phyloP scores from a whole-genome alignment of 1,284 basidiomycete genomes.

The Paramarasmius palmivorus region DNA sequence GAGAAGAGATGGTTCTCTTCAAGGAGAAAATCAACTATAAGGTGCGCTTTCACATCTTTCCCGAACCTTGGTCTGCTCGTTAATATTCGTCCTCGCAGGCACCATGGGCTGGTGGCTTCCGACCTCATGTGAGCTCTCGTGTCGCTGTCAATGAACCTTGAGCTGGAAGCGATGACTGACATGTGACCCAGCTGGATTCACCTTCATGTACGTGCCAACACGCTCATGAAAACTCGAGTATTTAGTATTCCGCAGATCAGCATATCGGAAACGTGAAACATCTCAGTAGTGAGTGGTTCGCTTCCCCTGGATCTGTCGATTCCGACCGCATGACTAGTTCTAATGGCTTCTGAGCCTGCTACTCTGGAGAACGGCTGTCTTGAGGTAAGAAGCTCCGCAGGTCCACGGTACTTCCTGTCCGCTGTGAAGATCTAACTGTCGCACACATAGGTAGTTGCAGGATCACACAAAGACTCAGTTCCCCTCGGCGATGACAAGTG shows the following conservation, averaged over 20 bases:
- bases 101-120: slow-evolving; percentile 17
- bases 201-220: slow-evolving; percentile 18
- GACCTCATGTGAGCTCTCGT: slow-evolving; percentile 13
- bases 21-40: slow-evolving; percentile 24
- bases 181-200: slow-evolving; percentile 11
- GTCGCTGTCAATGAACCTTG: not conserved
- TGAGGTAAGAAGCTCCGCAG: slow-evolving; percentile 6
- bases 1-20: slow-evolving; percentile 21
- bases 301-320: not conserved
- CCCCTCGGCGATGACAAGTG: slow-evolving; percentile 17
- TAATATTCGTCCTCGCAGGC: slow-evolving; percentile 4
- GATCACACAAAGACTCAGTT: slow-evolving; percentile 15
- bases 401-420: not conserved
- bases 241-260: slow-evolving; percentile 5
- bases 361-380: slow-evolving; percentile 19
- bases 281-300: slow-evolving; percentile 1
- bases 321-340: slow-evolving; percentile 5
- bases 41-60: not conserved
- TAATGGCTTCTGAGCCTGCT: slow-evolving; percentile 17
- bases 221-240: no score
- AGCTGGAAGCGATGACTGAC: not conserved
- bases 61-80: not conserved
- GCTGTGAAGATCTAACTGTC: not conserved
- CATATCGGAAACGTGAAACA: slow-evolving; percentile 9
- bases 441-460: slow-evolving; percentile 14